phyloP scores from a whole-genome alignment of 208 protist species.

The Trypanosoma vivax region DNA sequence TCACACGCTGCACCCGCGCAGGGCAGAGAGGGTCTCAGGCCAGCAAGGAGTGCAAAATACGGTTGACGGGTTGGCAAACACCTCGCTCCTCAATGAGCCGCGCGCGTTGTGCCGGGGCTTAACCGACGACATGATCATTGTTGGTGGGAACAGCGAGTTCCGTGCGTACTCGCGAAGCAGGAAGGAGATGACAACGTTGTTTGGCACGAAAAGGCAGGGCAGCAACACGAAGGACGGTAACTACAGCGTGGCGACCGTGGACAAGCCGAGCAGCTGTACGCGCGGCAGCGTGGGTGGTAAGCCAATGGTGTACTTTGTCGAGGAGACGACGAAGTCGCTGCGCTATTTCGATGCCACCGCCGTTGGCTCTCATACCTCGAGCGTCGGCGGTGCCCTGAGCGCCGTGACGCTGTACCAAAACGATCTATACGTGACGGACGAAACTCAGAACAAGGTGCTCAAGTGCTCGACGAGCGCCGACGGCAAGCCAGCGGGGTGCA shows the following conservation, averaged over 20 bases:
- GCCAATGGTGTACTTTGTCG: slow-evolving; percentile 16
- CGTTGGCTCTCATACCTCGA: background rate
- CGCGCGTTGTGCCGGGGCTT: slow-evolving; percentile 28
- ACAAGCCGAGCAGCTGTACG: slow-evolving; percentile 2
- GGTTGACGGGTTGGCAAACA: slow-evolving; percentile 21
- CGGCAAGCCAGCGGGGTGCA: background rate
- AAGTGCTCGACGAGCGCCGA: slow-evolving; percentile 14
- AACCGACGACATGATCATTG: slow-evolving; percentile 25
- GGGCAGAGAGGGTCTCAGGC: slow-evolving; percentile 34
- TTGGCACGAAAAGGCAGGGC: slow-evolving; percentile 4
- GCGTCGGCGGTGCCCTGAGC: slow-evolving; percentile 1
- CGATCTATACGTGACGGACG: slow-evolving; percentile 23
- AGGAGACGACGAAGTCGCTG: slow-evolving; percentile 9
- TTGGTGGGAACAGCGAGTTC: slow-evolving; percentile 26
- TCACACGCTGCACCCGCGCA: background rate
- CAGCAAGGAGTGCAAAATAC: background rate
- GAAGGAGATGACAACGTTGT: slow-evolving; percentile 24
- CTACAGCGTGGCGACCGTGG: background rate
- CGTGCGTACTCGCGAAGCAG: slow-evolving; percentile 33
- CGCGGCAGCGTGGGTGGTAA: background rate
- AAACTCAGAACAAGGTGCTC: slow-evolving; percentile 11
- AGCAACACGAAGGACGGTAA: background rate
- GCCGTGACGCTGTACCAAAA: slow-evolving; percentile 21
- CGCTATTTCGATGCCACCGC: slow-evolving; percentile 9
- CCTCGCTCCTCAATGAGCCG: slow-evolving; percentile 27